These are phyloP conservation scores for Penicillium ucsense DNA, from an alignment of 495 filamentous ascomycete species.

Conservation along the genomic window DNA sequence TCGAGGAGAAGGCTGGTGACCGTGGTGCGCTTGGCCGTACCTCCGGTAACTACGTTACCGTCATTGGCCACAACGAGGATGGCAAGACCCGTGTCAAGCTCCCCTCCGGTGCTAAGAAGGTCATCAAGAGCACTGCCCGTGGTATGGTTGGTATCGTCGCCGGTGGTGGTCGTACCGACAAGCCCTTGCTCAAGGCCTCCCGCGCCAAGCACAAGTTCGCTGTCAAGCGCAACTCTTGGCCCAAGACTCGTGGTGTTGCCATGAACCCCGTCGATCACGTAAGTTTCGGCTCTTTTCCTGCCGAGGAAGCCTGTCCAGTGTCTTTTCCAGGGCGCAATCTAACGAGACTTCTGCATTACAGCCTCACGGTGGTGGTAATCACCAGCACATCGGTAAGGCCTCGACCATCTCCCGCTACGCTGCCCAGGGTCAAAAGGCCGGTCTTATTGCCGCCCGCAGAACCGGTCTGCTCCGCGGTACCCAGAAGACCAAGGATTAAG, in stretches of 20 bases:
- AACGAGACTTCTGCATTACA: slow-evolving; percentile 25
- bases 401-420: slow-evolving; percentile 98
- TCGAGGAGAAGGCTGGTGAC: slow-evolving; percentile 98
- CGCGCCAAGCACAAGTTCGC: slow-evolving; percentile 99
- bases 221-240: slow-evolving; percentile 99
- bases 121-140: slow-evolving; percentile 78
- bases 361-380: slow-evolving; percentile 99
- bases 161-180: slow-evolving; percentile 98
- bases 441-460: slow-evolving; percentile 98
- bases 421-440: slow-evolving; percentile 97
- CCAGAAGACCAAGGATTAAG: slow-evolving; percentile 92
- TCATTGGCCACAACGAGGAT: slow-evolving; percentile 99
- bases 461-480: slow-evolving; percentile 99
- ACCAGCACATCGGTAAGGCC: slow-evolving; percentile 99
- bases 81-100: slow-evolving; percentile 99
- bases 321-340: slow-evolving; percentile 10
- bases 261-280: slow-evolving; percentile 99
- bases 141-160: slow-evolving; percentile 99
- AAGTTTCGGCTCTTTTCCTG: slow-evolving; percentile 22
- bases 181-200: slow-evolving; percentile 97
- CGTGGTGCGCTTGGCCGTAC: slow-evolving; percentile 91
- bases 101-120: slow-evolving; percentile 97
- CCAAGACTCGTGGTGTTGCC: slow-evolving; percentile 99
- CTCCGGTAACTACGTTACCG: slow-evolving; percentile 97
- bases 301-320: not conserved